These are phyloP conservation scores for Talaromyces sp. DNA, from an alignment of 2,329 filamentous ascomycete genomes.

Conservation along the genomic window DNA sequence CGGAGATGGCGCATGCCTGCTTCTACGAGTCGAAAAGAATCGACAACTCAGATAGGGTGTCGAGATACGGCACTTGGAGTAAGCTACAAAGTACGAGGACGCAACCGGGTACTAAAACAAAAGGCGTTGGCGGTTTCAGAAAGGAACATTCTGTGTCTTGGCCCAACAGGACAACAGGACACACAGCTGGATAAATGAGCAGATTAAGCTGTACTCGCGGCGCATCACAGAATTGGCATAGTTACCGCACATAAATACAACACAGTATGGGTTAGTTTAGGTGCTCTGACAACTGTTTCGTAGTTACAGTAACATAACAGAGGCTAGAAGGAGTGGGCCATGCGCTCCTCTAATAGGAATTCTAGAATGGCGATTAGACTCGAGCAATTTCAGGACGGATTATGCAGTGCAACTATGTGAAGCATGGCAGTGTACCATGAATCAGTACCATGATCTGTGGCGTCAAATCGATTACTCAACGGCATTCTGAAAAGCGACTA, in stretches of 20 bases:
- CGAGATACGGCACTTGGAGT: background rate
- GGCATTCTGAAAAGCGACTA: background rate
- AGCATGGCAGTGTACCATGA: background rate
- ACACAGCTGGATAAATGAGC: background rate
- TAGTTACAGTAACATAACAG: background rate
- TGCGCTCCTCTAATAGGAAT: conserved; percentile 1
- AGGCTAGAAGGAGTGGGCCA: conserved; percentile 5
- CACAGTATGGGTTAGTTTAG: background rate
- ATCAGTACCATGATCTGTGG: background rate
- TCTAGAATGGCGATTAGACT: background rate
- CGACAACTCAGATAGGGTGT: background rate
- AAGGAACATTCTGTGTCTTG: background rate
- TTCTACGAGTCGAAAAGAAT: background rate
- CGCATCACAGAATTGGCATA: background rate
- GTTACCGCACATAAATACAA: conserved; percentile 3
- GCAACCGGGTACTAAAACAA: background rate
- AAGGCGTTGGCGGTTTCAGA: background rate
- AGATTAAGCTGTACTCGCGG: background rate
- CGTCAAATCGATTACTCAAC: background rate
- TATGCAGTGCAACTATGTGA: background rate
- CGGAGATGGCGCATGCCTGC: background rate
- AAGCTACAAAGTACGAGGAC: background rate
- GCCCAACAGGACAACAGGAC: background rate
- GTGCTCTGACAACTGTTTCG: background rate
- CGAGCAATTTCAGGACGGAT: background rate